Evolutionary conservation across 495 filamentous ascomycete species (phyloP), one percentile per base, ranked within the genome.

Genomic region (Diplogelasinospora grovesii): DNA sequence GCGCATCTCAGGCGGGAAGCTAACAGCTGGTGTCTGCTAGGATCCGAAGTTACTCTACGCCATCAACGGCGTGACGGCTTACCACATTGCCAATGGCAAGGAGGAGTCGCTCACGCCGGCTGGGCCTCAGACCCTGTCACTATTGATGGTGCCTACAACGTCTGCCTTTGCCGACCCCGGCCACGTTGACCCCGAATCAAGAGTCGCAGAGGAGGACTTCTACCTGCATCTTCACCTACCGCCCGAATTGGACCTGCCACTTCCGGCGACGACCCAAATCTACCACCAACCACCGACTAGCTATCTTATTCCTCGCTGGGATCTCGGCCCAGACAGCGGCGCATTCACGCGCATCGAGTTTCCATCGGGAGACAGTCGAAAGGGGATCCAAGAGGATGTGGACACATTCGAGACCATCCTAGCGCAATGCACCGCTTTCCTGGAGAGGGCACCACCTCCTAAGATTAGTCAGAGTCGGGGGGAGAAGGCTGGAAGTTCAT

Each of bases 341-440:
- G 86, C 87, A 7, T 96, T 96, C 53, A 94, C 89, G 21, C 74
- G 85, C 22, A 86, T 96, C 49, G 83, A 93, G 57, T 94, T 96
- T 46, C 89, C 89, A 2, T 56, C 71, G 4, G 70, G 86, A 8
- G 85, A 86, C 8, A 71, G 68, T 35, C 70, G 74, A 23, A 77
- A 76, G 39, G 79, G 82, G 19, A 77, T 82, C 3, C 89, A 96
- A 63, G 89, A 96, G 53, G 89, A 96, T 60, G 72, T 95, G 19
- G 89, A 96, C 59, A 96, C 89, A 0, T 96, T 96, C 54, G 89
- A 96, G 68, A 95, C 89, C 3, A 96, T 96, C 39, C 72, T 96
- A 26, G 89, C 89, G 20, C 89, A 96, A 63, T 96, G 89, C 58
- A 96, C 89, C 9, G 88, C 89, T 0, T 96, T 96, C 59, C 73